Percentiles rank a stretch among this genome's conserved stretches.
phyloP scores from a whole-genome alignment of 345 rosid species.

The Melaleuca alternifolia region DNA sequence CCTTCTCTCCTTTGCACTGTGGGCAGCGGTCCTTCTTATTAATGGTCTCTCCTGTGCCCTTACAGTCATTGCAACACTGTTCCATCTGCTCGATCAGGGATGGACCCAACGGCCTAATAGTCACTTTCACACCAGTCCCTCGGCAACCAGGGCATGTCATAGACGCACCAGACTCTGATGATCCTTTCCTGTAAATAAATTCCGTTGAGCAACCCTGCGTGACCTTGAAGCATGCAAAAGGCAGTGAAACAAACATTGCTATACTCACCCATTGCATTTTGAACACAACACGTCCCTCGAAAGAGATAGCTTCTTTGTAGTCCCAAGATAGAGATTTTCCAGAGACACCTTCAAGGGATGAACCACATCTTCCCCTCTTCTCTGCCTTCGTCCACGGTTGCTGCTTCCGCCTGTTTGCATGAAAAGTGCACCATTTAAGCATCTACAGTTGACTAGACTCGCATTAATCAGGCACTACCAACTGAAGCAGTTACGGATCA shows the following conservation, averaged over 20 bases:
- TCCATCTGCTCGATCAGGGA: slow-evolving; percentile 96
- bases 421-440: neutral
- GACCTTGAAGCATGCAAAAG: neutral
- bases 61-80: slow-evolving; percentile 80
- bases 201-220: neutral
- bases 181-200: slow-evolving; percentile 53
- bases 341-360: slow-evolving; percentile 70
- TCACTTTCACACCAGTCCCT: slow-evolving; percentile 87
- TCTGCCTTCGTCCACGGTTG: slow-evolving; percentile 75
- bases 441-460: neutral
- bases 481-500: neutral
- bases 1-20: slow-evolving; percentile 82
- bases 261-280: slow-evolving; percentile 69
- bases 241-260: neutral
- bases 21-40: slow-evolving; percentile 68
- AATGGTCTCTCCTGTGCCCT: slow-evolving; percentile 81
- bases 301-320: slow-evolving; percentile 74
- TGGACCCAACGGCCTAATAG: slow-evolving; percentile 82
- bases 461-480: neutral
- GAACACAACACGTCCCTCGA: slow-evolving; percentile 74
- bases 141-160: slow-evolving; percentile 65
- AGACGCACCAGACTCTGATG: slow-evolving; percentile 84
- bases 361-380: slow-evolving; percentile 85
- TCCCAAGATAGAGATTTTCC: slow-evolving; percentile 74
- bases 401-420: slow-evolving; percentile 42